Base-by-base conservation (phyloP, 202 grass and related monocot genomes). In the Bolboschoenoplectus hybrid region DNA sequence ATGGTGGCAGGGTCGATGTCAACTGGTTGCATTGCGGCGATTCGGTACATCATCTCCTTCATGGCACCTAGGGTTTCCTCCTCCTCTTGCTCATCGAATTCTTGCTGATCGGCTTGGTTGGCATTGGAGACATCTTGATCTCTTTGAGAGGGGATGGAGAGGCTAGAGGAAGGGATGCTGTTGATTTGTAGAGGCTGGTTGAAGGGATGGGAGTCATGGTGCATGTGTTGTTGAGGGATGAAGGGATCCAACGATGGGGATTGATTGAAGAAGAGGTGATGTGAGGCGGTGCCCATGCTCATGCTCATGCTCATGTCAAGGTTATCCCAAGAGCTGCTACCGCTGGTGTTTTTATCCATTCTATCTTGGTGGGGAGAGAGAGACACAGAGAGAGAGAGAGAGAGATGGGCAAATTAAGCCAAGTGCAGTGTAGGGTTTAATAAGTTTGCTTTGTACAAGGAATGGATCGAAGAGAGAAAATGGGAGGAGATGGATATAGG, bases 21-120 rank as follows among this genome's bases (percentile, higher is more conserved):
- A 45, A 99, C 93, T 10, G 97, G 93, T 83, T 99, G 97, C 97
- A 99, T 99, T 3, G 97, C 93, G 0, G 97, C 92, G 63, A 99
- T 96, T 87, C 90, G 86, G 92, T 99, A 99, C 97, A 99, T 97
- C 93, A 99, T 99, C 92, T 99, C 97, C 88, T 99, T 99, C 92
- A 99, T 91, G 26, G 90, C 92, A 9, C 97, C 93, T 2, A 98
- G 86, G 65, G 74, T 87, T 90, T 96, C 97, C 67, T 92, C 92
- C 58, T 93, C 90, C 2, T 91, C 81, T 41, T 89, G 88, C 3
- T 66, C 82, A 6, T 35, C 77, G 7, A 19, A 87, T 4, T 17
- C 84, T 0, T 87, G 63, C 19, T 73, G 46, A 19, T 41, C 51
- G 4, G 40, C 32, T 63, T 77, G 13, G 41, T 7, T 49, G 8